Percentiles rank a stretch among this genome's conserved stretches.
phyloP scores from a whole-genome alignment of 164 flowering plant genomes.

The Kingdonia uniflora region DNA sequence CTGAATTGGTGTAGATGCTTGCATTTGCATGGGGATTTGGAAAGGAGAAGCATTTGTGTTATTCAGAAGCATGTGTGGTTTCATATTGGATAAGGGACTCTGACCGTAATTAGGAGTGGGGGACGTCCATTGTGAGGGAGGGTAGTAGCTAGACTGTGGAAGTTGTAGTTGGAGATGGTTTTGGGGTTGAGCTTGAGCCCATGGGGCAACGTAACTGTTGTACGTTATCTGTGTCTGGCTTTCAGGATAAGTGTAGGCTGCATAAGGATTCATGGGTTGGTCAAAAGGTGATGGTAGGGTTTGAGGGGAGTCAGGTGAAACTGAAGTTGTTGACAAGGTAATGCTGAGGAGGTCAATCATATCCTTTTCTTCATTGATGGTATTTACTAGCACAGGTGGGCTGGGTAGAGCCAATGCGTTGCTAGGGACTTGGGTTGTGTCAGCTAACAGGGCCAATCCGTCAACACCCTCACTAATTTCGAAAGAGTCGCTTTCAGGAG shows the following conservation, averaged over 20 bases:
- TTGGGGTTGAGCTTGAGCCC: slow-evolving; percentile 42
- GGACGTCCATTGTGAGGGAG: slow-evolving; percentile 90
- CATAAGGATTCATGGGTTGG: slow-evolving; percentile 20
- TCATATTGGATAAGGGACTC: too few species aligned
- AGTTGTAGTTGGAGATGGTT: too few species aligned
- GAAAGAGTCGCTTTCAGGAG: slow-evolving; percentile 20
- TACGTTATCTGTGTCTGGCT: slow-evolving; percentile 28
- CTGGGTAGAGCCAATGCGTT: slow-evolving; percentile 47
- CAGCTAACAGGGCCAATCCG: slow-evolving; percentile 8
- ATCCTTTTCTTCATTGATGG: slow-evolving; percentile 59
- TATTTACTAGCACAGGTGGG: slow-evolving; percentile 48
- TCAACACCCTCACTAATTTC: slow-evolving; percentile 12
- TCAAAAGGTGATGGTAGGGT: slow-evolving; percentile 15
- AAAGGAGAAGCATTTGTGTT: slow-evolving; percentile 13
- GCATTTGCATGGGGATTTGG: slow-evolving; percentile 12
- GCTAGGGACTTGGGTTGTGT: slow-evolving; percentile 17
- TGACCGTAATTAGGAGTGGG: too few species aligned
- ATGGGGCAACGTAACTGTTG: slow-evolving; percentile 69
- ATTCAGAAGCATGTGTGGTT: too few species aligned
- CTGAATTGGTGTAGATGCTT: slow-evolving; percentile 25
- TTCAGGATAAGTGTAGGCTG: slow-evolving; percentile 24
- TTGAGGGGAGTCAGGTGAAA: slow-evolving; percentile 7
- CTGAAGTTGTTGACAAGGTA: slow-evolving; percentile 50
- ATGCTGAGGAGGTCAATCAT: slow-evolving; percentile 78
- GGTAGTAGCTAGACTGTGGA: slow-evolving; percentile 32